Evolutionary conservation across 2,329 filamentous ascomycete genomes (phyloP).

Genomic region (Alternaria metachromatica): DNA sequence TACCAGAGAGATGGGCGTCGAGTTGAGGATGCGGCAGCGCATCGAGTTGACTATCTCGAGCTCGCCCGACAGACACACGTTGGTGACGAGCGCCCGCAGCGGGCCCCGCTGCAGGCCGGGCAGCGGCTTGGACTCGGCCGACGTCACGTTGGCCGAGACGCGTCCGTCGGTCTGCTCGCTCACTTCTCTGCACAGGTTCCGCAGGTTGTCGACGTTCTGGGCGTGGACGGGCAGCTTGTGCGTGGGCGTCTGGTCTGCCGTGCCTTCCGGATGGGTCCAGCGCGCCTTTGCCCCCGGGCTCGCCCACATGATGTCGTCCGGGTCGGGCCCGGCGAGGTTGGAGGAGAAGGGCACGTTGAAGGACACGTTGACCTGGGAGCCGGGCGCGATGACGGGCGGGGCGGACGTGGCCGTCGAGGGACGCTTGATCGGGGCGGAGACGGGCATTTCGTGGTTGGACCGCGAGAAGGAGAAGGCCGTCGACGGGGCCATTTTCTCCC

Average conservation of each 20-base stretch:
- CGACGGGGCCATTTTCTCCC: conserved; percentile 70
- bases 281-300: conserved; percentile 84
- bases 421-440: conserved; percentile 63
- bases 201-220: conserved; percentile 81
- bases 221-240: conserved; percentile 92
- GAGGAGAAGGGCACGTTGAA: conserved; percentile 98
- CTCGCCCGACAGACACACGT: conserved; percentile 88
- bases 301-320: conserved; percentile 92
- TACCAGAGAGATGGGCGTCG: conserved; percentile 92
- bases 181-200: conserved; percentile 81
- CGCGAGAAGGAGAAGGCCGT: conserved; percentile 68
- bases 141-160: conserved; percentile 82
- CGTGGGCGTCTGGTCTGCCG: conserved; percentile 81
- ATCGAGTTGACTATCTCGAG: conserved; percentile 89
- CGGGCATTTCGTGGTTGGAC: conserved; percentile 63
- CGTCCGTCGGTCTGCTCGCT: conserved; percentile 69
- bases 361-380: conserved; percentile 84
- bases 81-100: conserved; percentile 67
- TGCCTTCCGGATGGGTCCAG: conserved; percentile 92
- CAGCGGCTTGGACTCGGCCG: conserved; percentile 73
- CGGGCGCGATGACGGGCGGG: conserved; percentile 72
- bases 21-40: conserved; percentile 86
- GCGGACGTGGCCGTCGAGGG: conserved; percentile 54
- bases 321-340: conserved; percentile 88
- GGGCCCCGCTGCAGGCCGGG: conserved; percentile 59